Base-by-base conservation (phyloP, 1,139 yeast species). In the Hanseniaspora uvarum region DNA sequence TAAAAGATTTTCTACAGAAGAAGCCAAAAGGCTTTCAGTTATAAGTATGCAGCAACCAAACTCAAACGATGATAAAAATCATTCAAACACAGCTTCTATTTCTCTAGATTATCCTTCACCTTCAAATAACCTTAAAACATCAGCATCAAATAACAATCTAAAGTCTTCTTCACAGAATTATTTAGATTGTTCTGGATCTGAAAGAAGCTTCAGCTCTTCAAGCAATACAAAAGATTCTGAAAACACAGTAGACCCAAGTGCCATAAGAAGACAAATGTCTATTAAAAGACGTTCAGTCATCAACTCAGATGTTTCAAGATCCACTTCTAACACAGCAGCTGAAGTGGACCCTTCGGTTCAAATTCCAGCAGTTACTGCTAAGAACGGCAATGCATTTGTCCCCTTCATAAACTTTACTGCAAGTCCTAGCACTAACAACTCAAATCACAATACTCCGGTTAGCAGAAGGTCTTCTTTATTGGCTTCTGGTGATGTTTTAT, bases 401-500 rank as follows among this genome's bases (percentile, higher is more conserved):
- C 41, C 41, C 7, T 21, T 7, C 26, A 19, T 38, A 12, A 38
- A 21, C 14, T n/a, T 19, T 5, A 37, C 14, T 16, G 21, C 26
- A 4, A 16, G 45, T 21, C 11, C 45, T 1, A n/a, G n/a, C n/a
- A 8, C 8, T 14, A 24, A 18, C 19, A 8, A 7, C 37, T 33
- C 14, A 3, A 21, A 14, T n/a, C 3, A 31, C 16, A 5, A n/a
- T 31, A 38, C 28, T 1, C 41, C 41, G 0, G 44, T 33, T 1
- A 49, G 53, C 24, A 50, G 53, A 36, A 34, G 46, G 23, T 43
- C 53, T 21, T 50, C 53, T 2, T 10, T 50, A 7, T 19, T 50
- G 19, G 53, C 53, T 11, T 50, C 53, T 4, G 53, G 53, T 14
- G 53, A 50, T 36, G 53, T 50, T 19, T 11, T 50, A 14, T 50